Evolutionary conservation across 1,139 yeast species (phyloP).

Genomic region (Hemisphaericaspora lyxosophila): DNA sequence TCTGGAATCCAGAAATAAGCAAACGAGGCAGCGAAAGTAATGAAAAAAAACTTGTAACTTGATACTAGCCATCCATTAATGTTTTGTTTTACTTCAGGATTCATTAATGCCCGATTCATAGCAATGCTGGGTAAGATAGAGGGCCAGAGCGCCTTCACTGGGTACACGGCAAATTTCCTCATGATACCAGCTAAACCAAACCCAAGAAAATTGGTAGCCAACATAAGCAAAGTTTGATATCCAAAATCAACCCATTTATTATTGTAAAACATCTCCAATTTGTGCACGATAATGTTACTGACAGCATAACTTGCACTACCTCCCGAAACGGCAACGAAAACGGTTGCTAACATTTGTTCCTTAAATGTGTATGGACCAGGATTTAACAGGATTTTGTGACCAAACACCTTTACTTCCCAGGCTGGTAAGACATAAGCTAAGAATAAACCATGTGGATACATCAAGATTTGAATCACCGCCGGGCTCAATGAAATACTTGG

Average conservation of each 20-base stretch:
- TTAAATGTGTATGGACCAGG: slow-evolving; percentile 33
- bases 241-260: slow-evolving; percentile 44
- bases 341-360: slow-evolving; percentile 29
- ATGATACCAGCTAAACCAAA: slow-evolving; percentile 64
- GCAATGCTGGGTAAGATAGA: slow-evolving; percentile 54
- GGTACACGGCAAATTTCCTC: slow-evolving; percentile 58
- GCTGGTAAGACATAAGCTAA: slow-evolving; percentile 23
- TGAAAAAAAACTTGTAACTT: slow-evolving; percentile 30
- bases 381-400: slow-evolving; percentile 18
- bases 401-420: slow-evolving; percentile 15
- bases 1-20: slow-evolving; percentile 37
- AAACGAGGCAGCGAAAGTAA: slow-evolving; percentile 24
- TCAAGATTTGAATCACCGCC: slow-evolving; percentile 28
- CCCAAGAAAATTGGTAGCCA: slow-evolving; percentile 60
- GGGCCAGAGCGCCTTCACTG: slow-evolving; percentile 59
- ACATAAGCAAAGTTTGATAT: slow-evolving; percentile 47
- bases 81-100: slow-evolving; percentile 38
- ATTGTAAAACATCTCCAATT: slow-evolving; percentile 23
- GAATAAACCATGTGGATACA: slow-evolving; percentile 25
- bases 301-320: slow-evolving; percentile 22
- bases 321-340: slow-evolving; percentile 24
- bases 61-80: slow-evolving; percentile 41
- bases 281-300: slow-evolving; percentile 21
- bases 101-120: slow-evolving; percentile 51
- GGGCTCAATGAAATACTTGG: slow-evolving; percentile 49